Evolutionary conservation across 495 filamentous ascomycete genomes (phyloP).

Genomic region (Glutinoglossum americanum): DNA sequence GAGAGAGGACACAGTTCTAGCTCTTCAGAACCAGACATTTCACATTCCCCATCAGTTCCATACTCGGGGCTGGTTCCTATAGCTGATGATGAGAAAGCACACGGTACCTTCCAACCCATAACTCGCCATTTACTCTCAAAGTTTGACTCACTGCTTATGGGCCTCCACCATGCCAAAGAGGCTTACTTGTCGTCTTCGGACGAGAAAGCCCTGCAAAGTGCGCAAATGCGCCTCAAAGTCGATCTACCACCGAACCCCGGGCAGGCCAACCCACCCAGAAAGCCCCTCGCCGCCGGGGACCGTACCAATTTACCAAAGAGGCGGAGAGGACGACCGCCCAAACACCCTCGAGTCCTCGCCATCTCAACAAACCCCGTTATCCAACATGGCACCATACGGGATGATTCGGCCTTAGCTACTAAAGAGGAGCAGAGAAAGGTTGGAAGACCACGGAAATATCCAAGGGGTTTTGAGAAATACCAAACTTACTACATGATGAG

Average conservation of each 20-base stretch:
- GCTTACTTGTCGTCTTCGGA: constrained; percentile 12
- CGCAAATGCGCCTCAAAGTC: background rate
- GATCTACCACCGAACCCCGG: background rate
- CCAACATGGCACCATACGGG: background rate
- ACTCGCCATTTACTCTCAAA: constrained; percentile 39
- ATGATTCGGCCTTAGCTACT: background rate
- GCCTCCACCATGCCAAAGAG: constrained; percentile 40
- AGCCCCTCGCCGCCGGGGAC: background rate
- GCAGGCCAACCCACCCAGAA: background rate
- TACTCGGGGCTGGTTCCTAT: constrained; percentile 21
- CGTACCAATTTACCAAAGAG: background rate
- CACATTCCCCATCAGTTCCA: background rate
- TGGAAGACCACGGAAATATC: background rate
- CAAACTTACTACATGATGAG: background rate
- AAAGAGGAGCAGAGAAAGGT: background rate
- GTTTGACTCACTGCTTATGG: constrained; percentile 41
- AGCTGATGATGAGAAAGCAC: constrained; percentile 40
- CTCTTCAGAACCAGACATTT: constrained; percentile 2
- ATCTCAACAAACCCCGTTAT: background rate
- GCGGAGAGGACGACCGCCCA: background rate
- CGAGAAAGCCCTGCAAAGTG: background rate
- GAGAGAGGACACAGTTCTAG: background rate
- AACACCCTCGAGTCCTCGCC: background rate
- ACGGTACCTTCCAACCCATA: constrained; percentile 36
- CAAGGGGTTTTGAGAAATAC: background rate